These are phyloP conservation scores for Suillus lakei DNA, from an alignment of 768 basidiomycete species.

Conservation along the genomic window DNA sequence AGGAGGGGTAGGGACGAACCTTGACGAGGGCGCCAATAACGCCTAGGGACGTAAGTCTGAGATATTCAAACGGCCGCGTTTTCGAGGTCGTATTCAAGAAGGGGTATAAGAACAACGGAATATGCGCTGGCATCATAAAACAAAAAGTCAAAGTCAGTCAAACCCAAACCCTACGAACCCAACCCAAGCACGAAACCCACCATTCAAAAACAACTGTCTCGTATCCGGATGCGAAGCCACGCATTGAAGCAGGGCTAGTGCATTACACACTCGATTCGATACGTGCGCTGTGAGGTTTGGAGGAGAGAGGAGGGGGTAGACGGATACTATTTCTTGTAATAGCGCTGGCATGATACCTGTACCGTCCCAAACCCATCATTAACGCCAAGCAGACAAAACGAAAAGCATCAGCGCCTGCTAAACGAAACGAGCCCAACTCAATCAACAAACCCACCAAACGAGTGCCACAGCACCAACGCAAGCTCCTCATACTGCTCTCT, in stretches of 20 bases:
- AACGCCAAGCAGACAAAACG: too few species aligned
- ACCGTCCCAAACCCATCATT: slow-evolving; percentile 1
- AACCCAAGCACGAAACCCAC: slow-evolving; percentile 44
- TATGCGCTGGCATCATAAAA: slow-evolving; percentile 71
- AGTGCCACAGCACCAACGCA: slow-evolving; percentile 97
- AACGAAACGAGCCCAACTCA: neutral
- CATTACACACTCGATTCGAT: slow-evolving; percentile 98
- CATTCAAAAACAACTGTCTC: slow-evolving; percentile 91
- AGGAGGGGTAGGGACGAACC: slow-evolving; percentile 47
- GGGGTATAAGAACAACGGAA: slow-evolving; percentile 93
- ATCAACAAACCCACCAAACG: slow-evolving; percentile 70
- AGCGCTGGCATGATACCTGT: slow-evolving; percentile 97
- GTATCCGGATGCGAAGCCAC: slow-evolving; percentile 98
- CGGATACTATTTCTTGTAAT: slow-evolving; percentile 96
- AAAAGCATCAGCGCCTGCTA: neutral
- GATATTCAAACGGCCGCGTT: slow-evolving; percentile 99
- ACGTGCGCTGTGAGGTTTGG: slow-evolving; percentile 97
- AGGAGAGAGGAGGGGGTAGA: slow-evolving; percentile 94
- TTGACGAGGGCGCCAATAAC: slow-evolving; percentile 99
- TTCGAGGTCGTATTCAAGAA: slow-evolving; percentile 99
- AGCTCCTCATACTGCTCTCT: slow-evolving; percentile 99
- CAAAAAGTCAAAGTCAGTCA: slow-evolving; percentile 9
- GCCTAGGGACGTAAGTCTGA: slow-evolving; percentile 98
- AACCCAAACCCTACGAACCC: neutral
- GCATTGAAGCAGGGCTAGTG: slow-evolving; percentile 95